Base-by-base conservation (phyloP, 2,329 filamentous ascomycete genomes). In the Curvularia hawaiiensis region DNA sequence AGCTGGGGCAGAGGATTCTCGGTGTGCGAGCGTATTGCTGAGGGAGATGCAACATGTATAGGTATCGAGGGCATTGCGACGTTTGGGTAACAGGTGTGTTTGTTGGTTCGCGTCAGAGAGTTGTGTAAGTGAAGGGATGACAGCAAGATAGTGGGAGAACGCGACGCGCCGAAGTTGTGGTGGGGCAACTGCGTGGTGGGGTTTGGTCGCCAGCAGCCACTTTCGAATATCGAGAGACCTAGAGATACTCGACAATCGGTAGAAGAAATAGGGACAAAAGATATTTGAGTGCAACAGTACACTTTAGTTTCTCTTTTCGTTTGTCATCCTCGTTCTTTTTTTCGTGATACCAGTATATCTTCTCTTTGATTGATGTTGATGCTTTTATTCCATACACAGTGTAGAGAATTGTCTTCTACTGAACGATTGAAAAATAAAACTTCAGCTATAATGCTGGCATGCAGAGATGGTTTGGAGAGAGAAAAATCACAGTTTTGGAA, bases 1-100 rank as follows among this genome's bases (percentile, higher is more conserved):
- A 97, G 83, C n/a, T 84, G 76, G 1, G 95, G 95, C 4, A 98
- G 85, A 4, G 90, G 88, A 66, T 85, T 86, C 35, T 59, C 59
- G 46, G 58, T 61, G 56, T 30, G 30, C 3, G 50, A 7, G 39
- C 44, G 33, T 14, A 12, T 12, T 38, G 48, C n/a, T 33, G 51
- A 14, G 16, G 56, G 14, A 14, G 47, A 18, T 10, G 58, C 40
- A 14, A 59, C 54, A 51, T 72, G 68, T 24, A 76, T 54, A 12
- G 69, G 64, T 12, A 76, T 58, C 22, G 67, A 62, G 9, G 74
- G 74, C 74, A 76, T 76, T 43, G 33, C 59, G 38, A 22, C 14
- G 39, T 22, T 30, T 3, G 3, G 30, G 20, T 16, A 51, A 43
- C 8, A 18, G 18, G 26, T 9, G 10, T 9, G 12, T n/a, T 14